Evolutionary conservation across 108 stramenopile genomes (phyloP), one percentile per base, ranked within the genome.

Genomic region (Nitzschia putrida): DNA sequence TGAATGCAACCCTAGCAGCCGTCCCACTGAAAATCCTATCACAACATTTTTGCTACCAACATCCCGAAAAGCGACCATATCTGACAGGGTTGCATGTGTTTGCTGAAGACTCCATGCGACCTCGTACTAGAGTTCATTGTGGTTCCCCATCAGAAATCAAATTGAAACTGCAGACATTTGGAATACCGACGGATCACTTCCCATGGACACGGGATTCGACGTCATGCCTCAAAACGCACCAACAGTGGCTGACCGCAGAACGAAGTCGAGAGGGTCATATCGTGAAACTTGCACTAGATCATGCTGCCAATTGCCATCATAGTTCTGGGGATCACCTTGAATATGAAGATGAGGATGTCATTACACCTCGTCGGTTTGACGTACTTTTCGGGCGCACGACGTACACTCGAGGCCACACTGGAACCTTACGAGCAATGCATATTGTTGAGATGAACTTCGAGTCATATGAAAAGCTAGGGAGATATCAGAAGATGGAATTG

Each of bases 21-120:
- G 40, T 59, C 6, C 57, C 57, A 2, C 16, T 40, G 13, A 18
- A 39, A 6, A 39, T 59, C 14, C 11, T 14, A 7, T 29, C 38
- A 2, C 38, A 39, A 20, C 70, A 71, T 50, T 53, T 49, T 53
- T 71, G 70, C 38, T 71, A 60, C 38, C 34, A 71, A 11, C 25
- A 61, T 40, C 16, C 38, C 26, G 41, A 51, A 16, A 53, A 61
- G 37, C 1, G 51, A 23, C 20, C 51, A 60, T 24, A 61, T 57
- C 59, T 16, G 51, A 14, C 54, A 13, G 54, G 54, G 3, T 56
- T 56, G 20, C 20, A 25, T 24, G 3, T 56, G 24, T 61, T 71
- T 20, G 18, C 53, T 3, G 55, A 39, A 20, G 29, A 58, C 8
- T 20, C 37, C 10, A 16, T 34, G 20, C 26, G 70, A 43, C 29